Conservation (phyloP, 805 yeast genomes). For the Nakazawaea wyomingensis region DNA sequence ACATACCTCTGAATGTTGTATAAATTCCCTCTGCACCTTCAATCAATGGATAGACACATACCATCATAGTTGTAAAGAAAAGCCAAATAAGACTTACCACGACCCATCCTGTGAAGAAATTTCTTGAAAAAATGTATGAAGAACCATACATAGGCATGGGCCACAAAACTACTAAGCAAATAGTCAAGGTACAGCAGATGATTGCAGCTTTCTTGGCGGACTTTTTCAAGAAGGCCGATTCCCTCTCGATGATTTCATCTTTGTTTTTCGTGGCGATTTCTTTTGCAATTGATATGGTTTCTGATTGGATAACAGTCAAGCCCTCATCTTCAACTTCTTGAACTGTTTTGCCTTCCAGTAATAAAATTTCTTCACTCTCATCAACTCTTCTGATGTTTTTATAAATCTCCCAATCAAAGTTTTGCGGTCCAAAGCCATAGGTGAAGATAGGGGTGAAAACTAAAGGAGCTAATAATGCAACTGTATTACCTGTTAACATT, state of each 20-base stretch:
- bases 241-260: conserved; percentile 34
- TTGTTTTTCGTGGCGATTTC: conserved; percentile 21
- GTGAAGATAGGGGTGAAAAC: conserved; percentile 65
- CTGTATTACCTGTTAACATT: conserved; percentile 85
- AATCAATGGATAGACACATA: conserved; percentile 62
- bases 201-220: conserved; percentile 59
- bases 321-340: conserved; percentile 20
- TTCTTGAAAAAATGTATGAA: conserved; percentile 66
- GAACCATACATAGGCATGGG: conserved; percentile 95
- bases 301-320: conserved; percentile 14
- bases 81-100: conserved; percentile 79
- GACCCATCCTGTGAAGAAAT: conserved; percentile 87
- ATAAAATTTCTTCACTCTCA: conserved; percentile 59
- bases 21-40: conserved; percentile 68
- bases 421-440: conserved; percentile 56
- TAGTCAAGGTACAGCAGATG: conserved; percentile 55
- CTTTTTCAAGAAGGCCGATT: conserved; percentile 43
- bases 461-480: conserved; percentile 70
- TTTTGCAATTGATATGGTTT: conserved; percentile 10
- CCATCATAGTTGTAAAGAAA: conserved; percentile 59
- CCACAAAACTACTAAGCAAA: conserved; percentile 69
- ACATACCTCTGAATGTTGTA: conserved; percentile 67
- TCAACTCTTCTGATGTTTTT: conserved; percentile 61
- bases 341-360: conserved; percentile 28
- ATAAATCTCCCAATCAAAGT: conserved; percentile 68